A percentile compares a stretch with the other conserved stretches of the same genome.
Conservation (phyloP, 2,329 filamentous ascomycete species). For the Drechslera avenae region DNA sequence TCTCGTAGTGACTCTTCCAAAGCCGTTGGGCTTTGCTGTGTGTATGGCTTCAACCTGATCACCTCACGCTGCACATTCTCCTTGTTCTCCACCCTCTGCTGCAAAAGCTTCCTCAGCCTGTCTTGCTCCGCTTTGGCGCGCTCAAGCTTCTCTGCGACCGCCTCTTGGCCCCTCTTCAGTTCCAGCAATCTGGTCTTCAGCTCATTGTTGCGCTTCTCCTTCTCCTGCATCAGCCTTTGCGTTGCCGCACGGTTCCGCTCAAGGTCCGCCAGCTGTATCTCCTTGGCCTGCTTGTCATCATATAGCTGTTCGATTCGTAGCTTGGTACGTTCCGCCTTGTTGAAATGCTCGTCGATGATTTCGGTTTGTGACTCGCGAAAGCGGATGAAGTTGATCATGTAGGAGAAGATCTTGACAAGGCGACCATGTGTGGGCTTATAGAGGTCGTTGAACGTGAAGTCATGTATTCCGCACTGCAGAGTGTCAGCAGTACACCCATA, state of each 20-base stretch:
- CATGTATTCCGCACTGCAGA: slow-evolving; percentile 81
- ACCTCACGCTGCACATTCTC: slow-evolving; percentile 81
- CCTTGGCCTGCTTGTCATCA: slow-evolving; percentile 84
- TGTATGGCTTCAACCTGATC: slow-evolving; percentile 87
- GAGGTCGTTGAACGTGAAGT: slow-evolving; percentile 91
- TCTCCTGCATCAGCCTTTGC: slow-evolving; percentile 81
- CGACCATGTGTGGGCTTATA: slow-evolving; percentile 89
- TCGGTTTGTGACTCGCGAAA: slow-evolving; percentile 91
- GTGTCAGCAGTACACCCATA: slow-evolving; percentile 13
- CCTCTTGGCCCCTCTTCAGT: slow-evolving; percentile 79
- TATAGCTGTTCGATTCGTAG: slow-evolving; percentile 85
- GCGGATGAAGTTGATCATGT: slow-evolving; percentile 97
- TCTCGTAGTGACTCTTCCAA: slow-evolving; percentile 83
- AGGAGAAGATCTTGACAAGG: slow-evolving; percentile 93
- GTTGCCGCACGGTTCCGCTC: slow-evolving; percentile 77
- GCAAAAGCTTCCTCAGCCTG: slow-evolving; percentile 72
- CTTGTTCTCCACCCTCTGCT: slow-evolving; percentile 72
- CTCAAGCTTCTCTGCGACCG: slow-evolving; percentile 80
- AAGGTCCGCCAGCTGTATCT: slow-evolving; percentile 79
- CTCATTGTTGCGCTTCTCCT: slow-evolving; percentile 83
- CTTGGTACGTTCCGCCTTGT: slow-evolving; percentile 86
- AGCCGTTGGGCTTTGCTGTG: slow-evolving; percentile 82
- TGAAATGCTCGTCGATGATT: slow-evolving; percentile 91
- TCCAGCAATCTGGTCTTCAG: slow-evolving; percentile 82
- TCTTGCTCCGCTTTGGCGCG: slow-evolving; percentile 80